Evolutionary conservation across 257 asterid species (phyloP).

Genomic region (Solanum sejunctum): DNA sequence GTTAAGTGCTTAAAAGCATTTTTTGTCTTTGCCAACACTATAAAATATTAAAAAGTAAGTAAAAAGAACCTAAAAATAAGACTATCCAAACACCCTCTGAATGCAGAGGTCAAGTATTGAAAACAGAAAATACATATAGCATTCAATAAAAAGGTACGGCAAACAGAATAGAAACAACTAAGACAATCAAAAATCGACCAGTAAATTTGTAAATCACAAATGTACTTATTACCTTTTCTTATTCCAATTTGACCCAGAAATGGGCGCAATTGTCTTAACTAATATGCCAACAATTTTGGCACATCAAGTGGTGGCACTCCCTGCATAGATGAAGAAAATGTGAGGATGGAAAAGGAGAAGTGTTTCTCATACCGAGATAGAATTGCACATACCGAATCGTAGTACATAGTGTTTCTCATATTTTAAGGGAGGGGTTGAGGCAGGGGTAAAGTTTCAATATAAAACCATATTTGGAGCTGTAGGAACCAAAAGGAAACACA

Average conservation of each 20-base stretch:
- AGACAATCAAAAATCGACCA: neutral
- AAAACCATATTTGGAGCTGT: neutral
- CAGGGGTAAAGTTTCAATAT: neutral
- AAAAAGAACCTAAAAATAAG: no score
- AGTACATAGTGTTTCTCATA: neutral
- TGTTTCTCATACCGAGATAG: neutral
- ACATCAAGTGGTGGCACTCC: constrained; percentile 88
- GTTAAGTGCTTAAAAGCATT: no score
- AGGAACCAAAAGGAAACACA: neutral
- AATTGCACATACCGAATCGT: neutral
- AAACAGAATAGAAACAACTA: neutral
- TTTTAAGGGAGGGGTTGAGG: neutral
- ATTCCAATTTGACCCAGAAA: constrained; percentile 87
- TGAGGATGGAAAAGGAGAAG: neutral
- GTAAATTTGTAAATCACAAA: neutral
- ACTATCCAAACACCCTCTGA: neutral
- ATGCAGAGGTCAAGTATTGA: neutral
- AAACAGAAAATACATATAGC: neutral
- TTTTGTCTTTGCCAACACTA: no score
- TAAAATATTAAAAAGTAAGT: no score
- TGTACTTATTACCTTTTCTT: constrained; percentile 45
- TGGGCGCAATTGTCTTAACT: constrained; percentile 79
- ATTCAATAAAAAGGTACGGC: neutral
- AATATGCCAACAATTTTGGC: constrained; percentile 75
- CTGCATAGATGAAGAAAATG: constrained; percentile 18